A percentile compares a stretch with the other conserved stretches of the same genome.
These are phyloP conservation scores for Tolypocladium pustulatum DNA, from an alignment of 2,329 filamentous ascomycete species.

Conservation along the genomic window DNA sequence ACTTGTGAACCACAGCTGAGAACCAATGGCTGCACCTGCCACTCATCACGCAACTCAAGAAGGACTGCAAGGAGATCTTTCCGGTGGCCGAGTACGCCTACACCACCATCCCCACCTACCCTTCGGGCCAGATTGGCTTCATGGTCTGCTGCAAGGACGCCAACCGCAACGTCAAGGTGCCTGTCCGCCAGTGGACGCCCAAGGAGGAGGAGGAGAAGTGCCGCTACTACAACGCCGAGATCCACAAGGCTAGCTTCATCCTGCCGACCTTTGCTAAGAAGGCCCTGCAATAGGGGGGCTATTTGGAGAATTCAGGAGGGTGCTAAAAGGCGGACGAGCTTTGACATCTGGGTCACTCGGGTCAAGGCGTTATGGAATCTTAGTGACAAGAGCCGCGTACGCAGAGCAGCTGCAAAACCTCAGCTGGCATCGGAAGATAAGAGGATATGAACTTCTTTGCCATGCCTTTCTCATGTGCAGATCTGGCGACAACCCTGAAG, in stretches of 20 bases:
- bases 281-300: slow-evolving; percentile 43
- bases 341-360: background rate
- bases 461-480: background rate
- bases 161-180: slow-evolving; percentile 72
- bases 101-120: slow-evolving; percentile 98
- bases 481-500: background rate
- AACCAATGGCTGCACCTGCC: slow-evolving; percentile 98
- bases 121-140: slow-evolving; percentile 98
- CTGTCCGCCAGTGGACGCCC: slow-evolving; percentile 66
- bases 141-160: slow-evolving; percentile 99
- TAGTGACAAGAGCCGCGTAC: background rate
- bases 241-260: slow-evolving; percentile 90
- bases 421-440: background rate
- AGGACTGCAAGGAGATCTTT: slow-evolving; percentile 95
- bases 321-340: background rate
- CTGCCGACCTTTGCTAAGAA: slow-evolving; percentile 89
- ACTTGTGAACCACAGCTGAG: slow-evolving; percentile 54
- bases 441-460: background rate
- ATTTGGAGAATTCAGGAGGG: background rate
- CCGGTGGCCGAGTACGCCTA: slow-evolving; percentile 96
- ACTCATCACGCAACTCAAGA: slow-evolving; percentile 90
- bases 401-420: background rate
- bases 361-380: background rate
- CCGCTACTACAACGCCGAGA: slow-evolving; percentile 95
- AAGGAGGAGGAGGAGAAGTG: slow-evolving; percentile 91